Evolutionary conservation across 805 yeast genomes (phyloP).

Genomic region (Yarrowia sp.): DNA sequence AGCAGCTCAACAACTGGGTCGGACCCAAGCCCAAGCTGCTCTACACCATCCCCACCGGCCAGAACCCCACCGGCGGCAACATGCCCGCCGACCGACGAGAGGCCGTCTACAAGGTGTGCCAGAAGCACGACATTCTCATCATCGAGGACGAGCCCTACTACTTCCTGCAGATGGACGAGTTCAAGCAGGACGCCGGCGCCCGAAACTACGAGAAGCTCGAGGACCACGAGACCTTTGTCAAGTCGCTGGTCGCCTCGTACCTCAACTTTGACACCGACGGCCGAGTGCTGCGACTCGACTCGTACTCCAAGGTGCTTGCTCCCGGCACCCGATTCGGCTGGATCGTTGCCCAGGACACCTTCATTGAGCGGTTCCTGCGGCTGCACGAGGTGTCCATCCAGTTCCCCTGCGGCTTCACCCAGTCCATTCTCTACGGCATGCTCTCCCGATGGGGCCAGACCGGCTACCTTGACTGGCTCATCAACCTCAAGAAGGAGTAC

Average conservation of each 20-base stretch:
- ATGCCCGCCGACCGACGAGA: conserved; percentile 72
- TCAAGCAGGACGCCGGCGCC: conserved; percentile 45
- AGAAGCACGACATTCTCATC: conserved; percentile 79
- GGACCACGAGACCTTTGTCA: conserved; percentile 55
- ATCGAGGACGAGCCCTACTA: conserved; percentile 97
- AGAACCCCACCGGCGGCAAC: conserved; percentile 95
- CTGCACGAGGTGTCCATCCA: conserved; percentile 80
- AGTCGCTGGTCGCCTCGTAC: conserved; percentile 71
- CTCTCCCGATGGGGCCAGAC: conserved; percentile 84
- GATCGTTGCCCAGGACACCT: conserved; percentile 67
- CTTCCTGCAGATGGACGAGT: conserved; percentile 88
- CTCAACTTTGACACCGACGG: conserved; percentile 77
- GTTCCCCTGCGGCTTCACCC: conserved; percentile 76
- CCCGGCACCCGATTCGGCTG: conserved; percentile 90
- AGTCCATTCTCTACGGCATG: conserved; percentile 63
- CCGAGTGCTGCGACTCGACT: conserved; percentile 82
- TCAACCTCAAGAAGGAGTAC: conserved; percentile 69
- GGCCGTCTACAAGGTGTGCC: conserved; percentile 71
- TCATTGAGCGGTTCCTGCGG: conserved; percentile 65
- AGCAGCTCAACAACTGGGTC: conserved; percentile 64
- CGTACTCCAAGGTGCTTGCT: conserved; percentile 86
- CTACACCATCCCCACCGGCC: conserved; percentile 94
- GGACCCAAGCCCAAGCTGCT: conserved; percentile 73
- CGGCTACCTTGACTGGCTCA: conserved; percentile 87
- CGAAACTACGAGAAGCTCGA: conserved; percentile 29